These are phyloP conservation scores for Pseudogymnoascus sp. DNA, from an alignment of 2,329 filamentous ascomycete species.

Conservation along the genomic window DNA sequence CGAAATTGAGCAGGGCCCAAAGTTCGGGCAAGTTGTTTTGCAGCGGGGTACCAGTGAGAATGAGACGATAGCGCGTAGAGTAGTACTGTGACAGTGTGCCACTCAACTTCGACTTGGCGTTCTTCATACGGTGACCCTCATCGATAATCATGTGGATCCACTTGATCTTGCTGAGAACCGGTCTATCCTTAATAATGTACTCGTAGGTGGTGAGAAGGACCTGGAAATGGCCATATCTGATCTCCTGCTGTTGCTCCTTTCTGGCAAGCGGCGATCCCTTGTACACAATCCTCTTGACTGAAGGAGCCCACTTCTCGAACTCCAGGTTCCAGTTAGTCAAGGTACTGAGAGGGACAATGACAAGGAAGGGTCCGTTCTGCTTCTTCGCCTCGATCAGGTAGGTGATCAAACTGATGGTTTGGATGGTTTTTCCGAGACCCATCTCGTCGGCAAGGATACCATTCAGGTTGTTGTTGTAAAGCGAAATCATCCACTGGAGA, in stretches of 20 bases:
- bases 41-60: constrained; percentile 91
- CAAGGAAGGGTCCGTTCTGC: constrained; percentile 84
- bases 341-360: constrained; percentile 94
- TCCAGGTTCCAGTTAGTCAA: constrained; percentile 98
- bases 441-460: constrained; percentile 98
- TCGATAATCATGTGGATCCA: constrained; percentile 99
- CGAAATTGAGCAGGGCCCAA: constrained; percentile 98
- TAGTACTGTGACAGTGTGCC: constrained; percentile 94
- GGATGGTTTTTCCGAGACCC: constrained; percentile 99
- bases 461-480: constrained; percentile 99
- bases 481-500: constrained; percentile 98
- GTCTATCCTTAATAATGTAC: constrained; percentile 98
- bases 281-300: constrained; percentile 81
- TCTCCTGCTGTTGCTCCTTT: constrained; percentile 86
- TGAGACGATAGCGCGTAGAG: constrained; percentile 86
- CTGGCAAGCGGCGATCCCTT: constrained; percentile 85
- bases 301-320: constrained; percentile 97
- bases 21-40: constrained; percentile 95
- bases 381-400: constrained; percentile 95
- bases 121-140: constrained; percentile 99
- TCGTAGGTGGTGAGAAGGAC: constrained; percentile 96
- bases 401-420: constrained; percentile 95
- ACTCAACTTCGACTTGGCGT: constrained; percentile 89
- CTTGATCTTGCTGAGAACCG: constrained; percentile 93
- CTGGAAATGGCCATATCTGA: constrained; percentile 91